phyloP scores from a whole-genome alignment of 139 green algal species.

The Diplosphaera chodatii region DNA sequence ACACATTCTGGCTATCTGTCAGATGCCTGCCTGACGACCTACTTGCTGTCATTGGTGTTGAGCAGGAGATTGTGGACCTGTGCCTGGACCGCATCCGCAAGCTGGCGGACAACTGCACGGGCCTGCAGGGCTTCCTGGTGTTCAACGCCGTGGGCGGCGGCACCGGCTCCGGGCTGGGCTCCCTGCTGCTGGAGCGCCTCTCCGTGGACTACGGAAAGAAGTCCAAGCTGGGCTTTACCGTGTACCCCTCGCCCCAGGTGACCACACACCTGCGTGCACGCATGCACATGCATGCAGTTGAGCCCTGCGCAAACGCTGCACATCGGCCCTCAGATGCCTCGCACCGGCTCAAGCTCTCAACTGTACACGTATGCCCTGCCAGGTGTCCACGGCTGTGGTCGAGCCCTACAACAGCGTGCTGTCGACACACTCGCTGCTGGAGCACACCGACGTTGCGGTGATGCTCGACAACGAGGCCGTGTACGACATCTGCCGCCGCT shows the following conservation, averaged over 20 bases:
- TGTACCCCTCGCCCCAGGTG: slow-evolving; percentile 89
- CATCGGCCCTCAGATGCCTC: too few relatives aligned
- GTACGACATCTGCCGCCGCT: slow-evolving; percentile 96
- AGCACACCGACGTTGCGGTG: slow-evolving; percentile 95
- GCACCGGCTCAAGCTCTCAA: too few relatives aligned
- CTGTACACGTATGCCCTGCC: not conserved
- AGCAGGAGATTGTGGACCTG: slow-evolving; percentile 87
- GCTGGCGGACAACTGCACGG: slow-evolving; percentile 95
- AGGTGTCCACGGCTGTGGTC: slow-evolving; percentile 90
- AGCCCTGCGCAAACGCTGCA: too few relatives aligned
- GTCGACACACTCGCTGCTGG: slow-evolving; percentile 94
- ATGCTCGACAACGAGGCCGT: slow-evolving; percentile 98
- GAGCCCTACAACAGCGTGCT: slow-evolving; percentile 97
- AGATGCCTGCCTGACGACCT: too few relatives aligned
- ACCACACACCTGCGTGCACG: not conserved
- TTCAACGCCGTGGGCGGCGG: slow-evolving; percentile 95
- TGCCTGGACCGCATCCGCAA: slow-evolving; percentile 93
- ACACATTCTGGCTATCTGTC: too few relatives aligned
- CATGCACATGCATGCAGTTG: too few relatives aligned
- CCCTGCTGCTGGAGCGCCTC: slow-evolving; percentile 93
- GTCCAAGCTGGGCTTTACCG: slow-evolving; percentile 97
- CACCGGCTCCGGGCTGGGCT: slow-evolving; percentile 92
- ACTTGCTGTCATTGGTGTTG: too few relatives aligned
- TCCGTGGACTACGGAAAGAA: slow-evolving; percentile 99
- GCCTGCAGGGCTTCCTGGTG: slow-evolving; percentile 94